Conservation (phyloP, 2,329 filamentous ascomycete species). For the Cucurbitaria berberidis region DNA sequence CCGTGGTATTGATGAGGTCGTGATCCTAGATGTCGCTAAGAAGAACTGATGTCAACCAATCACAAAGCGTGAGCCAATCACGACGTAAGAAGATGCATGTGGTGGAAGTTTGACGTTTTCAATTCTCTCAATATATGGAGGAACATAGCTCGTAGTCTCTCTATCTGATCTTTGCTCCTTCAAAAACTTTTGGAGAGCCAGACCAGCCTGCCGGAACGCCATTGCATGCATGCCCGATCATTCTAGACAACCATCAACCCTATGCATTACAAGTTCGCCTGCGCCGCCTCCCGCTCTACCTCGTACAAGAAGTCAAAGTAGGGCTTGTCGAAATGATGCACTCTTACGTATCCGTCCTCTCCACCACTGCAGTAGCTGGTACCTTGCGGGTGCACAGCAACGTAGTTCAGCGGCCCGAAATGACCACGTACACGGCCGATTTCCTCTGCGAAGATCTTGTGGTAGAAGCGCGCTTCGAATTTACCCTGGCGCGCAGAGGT, state of each 20-base stretch:
- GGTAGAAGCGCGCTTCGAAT: conserved; percentile 99
- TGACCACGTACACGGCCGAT: conserved; percentile 96
- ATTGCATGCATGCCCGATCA: conserved; percentile 43
- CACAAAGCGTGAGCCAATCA: neutral
- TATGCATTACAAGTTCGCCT: conserved; percentile 46
- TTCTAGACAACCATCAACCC: conserved; percentile 23
- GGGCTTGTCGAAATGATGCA: conserved; percentile 97
- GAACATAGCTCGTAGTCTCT: conserved; percentile 14
- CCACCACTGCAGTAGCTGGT: conserved; percentile 93
- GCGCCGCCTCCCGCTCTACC: conserved; percentile 79
- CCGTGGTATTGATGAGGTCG: neutral
- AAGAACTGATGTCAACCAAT: neutral
- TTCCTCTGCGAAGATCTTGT: conserved; percentile 99
- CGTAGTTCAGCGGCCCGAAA: conserved; percentile 96
- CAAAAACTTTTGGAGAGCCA: conserved; percentile 30
- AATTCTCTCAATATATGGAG: neutral
- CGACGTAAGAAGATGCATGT: neutral
- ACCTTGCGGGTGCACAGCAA: conserved; percentile 89
- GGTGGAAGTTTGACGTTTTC: neutral
- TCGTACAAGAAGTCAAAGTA: conserved; percentile 99
- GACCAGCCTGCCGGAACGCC: conserved; percentile 43
- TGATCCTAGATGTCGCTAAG: neutral
- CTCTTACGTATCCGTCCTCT: conserved; percentile 97
- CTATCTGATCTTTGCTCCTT: conserved; percentile 22
- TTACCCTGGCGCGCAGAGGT: conserved; percentile 95